Evolutionary conservation across 179 eudicot species (phyloP).

Genomic region (Beta macrorhiza): DNA sequence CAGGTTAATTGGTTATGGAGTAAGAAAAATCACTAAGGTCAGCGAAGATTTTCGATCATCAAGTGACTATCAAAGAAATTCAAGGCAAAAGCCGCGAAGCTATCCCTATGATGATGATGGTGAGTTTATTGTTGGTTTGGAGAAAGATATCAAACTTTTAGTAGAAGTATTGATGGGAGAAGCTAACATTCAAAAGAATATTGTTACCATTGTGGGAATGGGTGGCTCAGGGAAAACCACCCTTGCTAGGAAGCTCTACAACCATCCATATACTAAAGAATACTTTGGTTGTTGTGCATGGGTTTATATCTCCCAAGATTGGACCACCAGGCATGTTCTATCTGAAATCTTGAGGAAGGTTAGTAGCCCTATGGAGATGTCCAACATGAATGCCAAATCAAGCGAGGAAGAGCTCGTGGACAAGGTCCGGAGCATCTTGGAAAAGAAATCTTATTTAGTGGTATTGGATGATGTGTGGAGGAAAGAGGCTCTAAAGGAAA

Average conservation of each 20-base stretch:
- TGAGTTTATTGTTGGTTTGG: constrained; percentile 27
- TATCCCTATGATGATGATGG: constrained; percentile 11
- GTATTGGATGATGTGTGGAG: constrained; percentile 63
- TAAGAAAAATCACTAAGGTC: constrained; percentile 9
- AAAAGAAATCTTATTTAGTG: constrained; percentile 38
- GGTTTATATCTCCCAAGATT: constrained; percentile 44
- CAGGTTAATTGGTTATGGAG: not conserved
- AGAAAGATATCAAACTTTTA: constrained; percentile 22
- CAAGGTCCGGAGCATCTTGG: constrained; percentile 31
- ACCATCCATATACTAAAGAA: constrained; percentile 23
- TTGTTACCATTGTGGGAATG: constrained; percentile 48
- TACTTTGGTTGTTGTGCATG: constrained; percentile 42
- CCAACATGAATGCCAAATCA: not conserved
- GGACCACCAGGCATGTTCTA: constrained; percentile 26
- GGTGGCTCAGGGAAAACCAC: constrained; percentile 67
- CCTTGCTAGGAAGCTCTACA: constrained; percentile 43
- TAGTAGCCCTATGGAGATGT: constrained; percentile 5
- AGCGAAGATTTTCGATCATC: too few relatives aligned
- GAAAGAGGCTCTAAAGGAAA: constrained; percentile 35
- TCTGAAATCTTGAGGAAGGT: constrained; percentile 26
- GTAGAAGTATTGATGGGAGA: constrained; percentile 8
- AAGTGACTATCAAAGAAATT: not conserved
- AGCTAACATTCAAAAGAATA: not conserved
- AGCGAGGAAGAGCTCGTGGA: constrained; percentile 32
- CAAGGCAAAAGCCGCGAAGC: not conserved